Conservation (phyloP, 1,139 yeast genomes). For the Candida dubliniensis region DNA sequence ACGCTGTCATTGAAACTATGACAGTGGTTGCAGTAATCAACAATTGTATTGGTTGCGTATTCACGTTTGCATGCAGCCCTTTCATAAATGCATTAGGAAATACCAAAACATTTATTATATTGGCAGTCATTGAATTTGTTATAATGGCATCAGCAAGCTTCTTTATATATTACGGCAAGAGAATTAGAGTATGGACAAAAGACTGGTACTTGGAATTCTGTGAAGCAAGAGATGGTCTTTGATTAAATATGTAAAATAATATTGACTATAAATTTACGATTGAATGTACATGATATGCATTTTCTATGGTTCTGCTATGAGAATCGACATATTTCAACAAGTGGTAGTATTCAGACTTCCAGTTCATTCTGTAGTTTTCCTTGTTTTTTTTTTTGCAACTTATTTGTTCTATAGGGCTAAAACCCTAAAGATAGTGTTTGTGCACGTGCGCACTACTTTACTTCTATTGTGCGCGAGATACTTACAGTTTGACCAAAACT, state of each 20-base stretch:
- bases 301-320: too few relatives aligned
- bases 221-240: conserved; percentile 14
- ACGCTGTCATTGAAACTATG: conserved; percentile 77
- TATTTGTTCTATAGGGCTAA: background rate
- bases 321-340: too few relatives aligned
- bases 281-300: background rate
- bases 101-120: conserved; percentile 66
- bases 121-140: conserved; percentile 68
- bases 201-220: conserved; percentile 26
- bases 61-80: conserved; percentile 72
- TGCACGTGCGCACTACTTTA: conserved; percentile 3
- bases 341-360: too few relatives aligned
- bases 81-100: conserved; percentile 72
- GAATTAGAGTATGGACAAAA: conserved; percentile 37
- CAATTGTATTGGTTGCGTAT: conserved; percentile 71
- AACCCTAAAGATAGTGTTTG: conserved; percentile 1
- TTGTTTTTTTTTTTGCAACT: conserved; percentile 4
- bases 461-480: background rate
- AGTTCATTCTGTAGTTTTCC: too few relatives aligned
- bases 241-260: background rate
- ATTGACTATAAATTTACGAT: background rate
- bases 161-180: conserved; percentile 35
- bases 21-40: conserved; percentile 80
- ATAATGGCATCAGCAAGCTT: conserved; percentile 34
- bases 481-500: background rate